Evolutionary conservation across 768 basidiomycete species (phyloP).

Genomic region (Naganishia vaughanmartiniae): DNA sequence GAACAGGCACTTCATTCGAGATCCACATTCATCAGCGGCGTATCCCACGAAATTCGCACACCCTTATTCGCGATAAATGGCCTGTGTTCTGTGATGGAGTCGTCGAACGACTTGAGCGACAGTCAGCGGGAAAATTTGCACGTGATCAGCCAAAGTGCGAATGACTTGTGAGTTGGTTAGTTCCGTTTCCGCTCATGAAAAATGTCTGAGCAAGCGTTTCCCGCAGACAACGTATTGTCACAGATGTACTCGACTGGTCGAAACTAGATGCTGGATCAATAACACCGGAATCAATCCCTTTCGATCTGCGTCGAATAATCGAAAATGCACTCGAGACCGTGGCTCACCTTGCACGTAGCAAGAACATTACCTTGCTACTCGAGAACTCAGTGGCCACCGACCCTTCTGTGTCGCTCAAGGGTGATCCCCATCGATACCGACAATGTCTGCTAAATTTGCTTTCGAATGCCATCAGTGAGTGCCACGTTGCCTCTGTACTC

Average conservation of each 20-base stretch:
- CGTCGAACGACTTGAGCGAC: constrained; percentile 36
- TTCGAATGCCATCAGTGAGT: constrained; percentile 40
- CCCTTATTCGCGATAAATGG: constrained; percentile 41
- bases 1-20: constrained; percentile 23
- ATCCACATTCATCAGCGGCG: constrained; percentile 28
- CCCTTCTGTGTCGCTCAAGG: constrained; percentile 36
- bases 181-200: too few relatives aligned
- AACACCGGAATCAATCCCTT: constrained; percentile 41
- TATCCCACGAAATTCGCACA: constrained; percentile 45
- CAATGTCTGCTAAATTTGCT: constrained; percentile 41
- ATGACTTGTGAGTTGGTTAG: constrained; percentile 34
- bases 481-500: too few relatives aligned
- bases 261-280: constrained; percentile 37
- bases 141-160: constrained; percentile 38
- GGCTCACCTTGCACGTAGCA: constrained; percentile 39
- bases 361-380: constrained; percentile 41
- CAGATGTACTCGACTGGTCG: constrained; percentile 41
- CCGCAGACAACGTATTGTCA: constrained; percentile 37
- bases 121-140: constrained; percentile 42
- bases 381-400: constrained; percentile 35
- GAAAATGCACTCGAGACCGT: constrained; percentile 40
- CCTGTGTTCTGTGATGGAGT: constrained; percentile 43
- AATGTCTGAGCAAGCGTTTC: too few relatives aligned
- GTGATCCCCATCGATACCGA: constrained; percentile 45
- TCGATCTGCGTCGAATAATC: constrained; percentile 42